Conservation (phyloP, 2,329 filamentous ascomycete species). For the Thermochaetoides dissita region DNA sequence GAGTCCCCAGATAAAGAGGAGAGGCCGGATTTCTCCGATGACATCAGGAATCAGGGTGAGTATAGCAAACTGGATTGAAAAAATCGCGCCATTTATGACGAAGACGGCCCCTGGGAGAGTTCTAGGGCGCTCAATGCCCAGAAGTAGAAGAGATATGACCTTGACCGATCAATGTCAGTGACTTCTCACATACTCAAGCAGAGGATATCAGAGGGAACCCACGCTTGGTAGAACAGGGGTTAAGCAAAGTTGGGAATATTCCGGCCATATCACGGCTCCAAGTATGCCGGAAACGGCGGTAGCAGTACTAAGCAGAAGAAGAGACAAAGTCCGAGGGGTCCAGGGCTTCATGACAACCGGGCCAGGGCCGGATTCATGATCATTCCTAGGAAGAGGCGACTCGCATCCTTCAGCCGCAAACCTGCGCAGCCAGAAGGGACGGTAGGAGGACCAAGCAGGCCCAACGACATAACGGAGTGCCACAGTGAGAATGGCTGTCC, state of each 20-base stretch:
- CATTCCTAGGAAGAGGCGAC: neutral
- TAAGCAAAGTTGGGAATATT: slow-evolving; percentile 18
- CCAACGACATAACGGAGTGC: slow-evolving; percentile 19
- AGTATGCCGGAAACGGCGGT: slow-evolving; percentile 19
- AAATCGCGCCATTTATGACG: slow-evolving; percentile 18
- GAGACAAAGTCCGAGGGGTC: slow-evolving; percentile 20
- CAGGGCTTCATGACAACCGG: slow-evolving; percentile 1
- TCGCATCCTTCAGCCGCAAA: slow-evolving; percentile 19
- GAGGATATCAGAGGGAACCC: slow-evolving; percentile 12
- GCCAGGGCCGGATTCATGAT: slow-evolving; percentile 4
- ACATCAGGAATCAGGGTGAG: slow-evolving; percentile 20
- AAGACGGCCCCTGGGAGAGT: slow-evolving; percentile 18
- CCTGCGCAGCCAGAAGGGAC: slow-evolving; percentile 22
- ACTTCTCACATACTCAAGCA: no score
- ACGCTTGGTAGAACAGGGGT: slow-evolving; percentile 24
- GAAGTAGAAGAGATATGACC: slow-evolving; percentile 15
- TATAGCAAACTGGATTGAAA: slow-evolving; percentile 20
- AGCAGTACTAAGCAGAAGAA: slow-evolving; percentile 18
- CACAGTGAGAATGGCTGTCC: slow-evolving; percentile 18
- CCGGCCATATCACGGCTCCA: slow-evolving; percentile 18
- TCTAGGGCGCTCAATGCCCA: slow-evolving; percentile 20
- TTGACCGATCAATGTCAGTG: slow-evolving; percentile 2
- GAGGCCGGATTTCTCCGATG: no score
- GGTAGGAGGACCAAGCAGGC: slow-evolving; percentile 19
- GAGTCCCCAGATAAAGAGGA: no score